Evolutionary conservation across 768 basidiomycete species (phyloP).

Genomic region (Exsudoporus frostii): DNA sequence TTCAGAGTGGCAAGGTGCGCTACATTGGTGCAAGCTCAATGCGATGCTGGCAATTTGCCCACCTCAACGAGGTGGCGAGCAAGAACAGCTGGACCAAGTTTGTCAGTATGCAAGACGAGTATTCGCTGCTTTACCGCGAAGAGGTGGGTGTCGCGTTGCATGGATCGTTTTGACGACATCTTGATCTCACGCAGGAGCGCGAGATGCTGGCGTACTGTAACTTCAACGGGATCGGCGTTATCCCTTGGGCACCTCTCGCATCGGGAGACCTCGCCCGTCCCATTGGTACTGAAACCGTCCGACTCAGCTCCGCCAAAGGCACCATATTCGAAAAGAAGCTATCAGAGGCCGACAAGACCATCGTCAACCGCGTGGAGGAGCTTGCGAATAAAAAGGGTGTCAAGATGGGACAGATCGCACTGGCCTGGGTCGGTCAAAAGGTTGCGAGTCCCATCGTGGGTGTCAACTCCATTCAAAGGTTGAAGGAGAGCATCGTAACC

Average conservation of each 20-base stretch:
- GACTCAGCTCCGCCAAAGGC: conserved; percentile 16
- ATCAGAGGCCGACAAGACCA: conserved; percentile 31
- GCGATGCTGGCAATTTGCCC: conserved; percentile 42
- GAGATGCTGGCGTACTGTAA: conserved; percentile 46
- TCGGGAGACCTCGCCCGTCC: conserved; percentile 40
- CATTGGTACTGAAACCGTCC: conserved; percentile 22
- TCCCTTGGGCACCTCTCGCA: conserved; percentile 49
- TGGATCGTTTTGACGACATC: not conserved
- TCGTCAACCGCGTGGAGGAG: conserved; percentile 40
- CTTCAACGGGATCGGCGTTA: conserved; percentile 48
- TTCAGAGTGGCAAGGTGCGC: conserved; percentile 44
- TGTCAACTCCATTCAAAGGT: conserved; percentile 32
- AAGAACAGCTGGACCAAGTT: conserved; percentile 49
- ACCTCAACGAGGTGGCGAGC: conserved; percentile 42
- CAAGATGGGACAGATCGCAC: conserved; percentile 45
- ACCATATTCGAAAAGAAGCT: conserved; percentile 22
- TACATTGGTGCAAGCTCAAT: conserved; percentile 49
- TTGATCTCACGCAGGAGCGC: conserved; percentile 33
- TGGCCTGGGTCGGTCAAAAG: conserved; percentile 42
- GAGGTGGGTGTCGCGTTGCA: conserved; percentile 32
- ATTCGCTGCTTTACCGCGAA: conserved; percentile 51
- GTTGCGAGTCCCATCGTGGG: conserved; percentile 46
- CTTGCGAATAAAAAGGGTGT: conserved; percentile 38
- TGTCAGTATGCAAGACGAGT: conserved; percentile 52
- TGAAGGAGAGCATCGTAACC: conserved; percentile 28